Percentiles rank a stretch among this genome's conserved stretches.
These are phyloP conservation scores for Tulasnella sp. DNA, from an alignment of 768 basidiomycete genomes.

Conservation along the genomic window DNA sequence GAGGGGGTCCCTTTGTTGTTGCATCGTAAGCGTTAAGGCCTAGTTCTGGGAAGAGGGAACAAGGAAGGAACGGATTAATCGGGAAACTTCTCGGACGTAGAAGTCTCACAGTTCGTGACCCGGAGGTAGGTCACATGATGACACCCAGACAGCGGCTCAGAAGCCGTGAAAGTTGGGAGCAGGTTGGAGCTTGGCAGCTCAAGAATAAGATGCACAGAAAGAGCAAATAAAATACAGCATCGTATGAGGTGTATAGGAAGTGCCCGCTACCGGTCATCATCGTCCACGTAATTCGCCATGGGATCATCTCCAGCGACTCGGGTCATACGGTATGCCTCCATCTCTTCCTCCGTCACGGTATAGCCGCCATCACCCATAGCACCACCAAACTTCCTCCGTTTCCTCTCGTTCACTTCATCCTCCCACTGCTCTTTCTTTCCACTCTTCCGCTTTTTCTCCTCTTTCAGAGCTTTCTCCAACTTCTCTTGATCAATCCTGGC, in stretches of 20 bases:
- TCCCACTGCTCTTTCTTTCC: conserved; percentile 12
- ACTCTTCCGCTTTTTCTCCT: conserved; percentile 12
- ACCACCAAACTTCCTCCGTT: conserved; percentile 1
- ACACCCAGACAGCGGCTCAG: no score
- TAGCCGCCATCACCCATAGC: conserved; percentile 1
- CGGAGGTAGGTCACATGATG: no score
- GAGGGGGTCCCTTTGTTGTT: not conserved
- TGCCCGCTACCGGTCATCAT: not conserved
- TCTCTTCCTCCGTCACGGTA: conserved; percentile 10
- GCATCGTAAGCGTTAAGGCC: not conserved
- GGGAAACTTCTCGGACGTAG: not conserved
- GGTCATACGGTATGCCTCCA: conserved; percentile 12
- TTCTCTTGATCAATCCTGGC: conserved; percentile 13
- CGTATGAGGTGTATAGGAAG: not conserved
- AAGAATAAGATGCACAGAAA: not conserved
- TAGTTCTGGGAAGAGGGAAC: no score
- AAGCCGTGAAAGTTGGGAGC: no score
- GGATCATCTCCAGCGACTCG: conserved; percentile 10
- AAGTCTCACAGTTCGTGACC: not conserved
- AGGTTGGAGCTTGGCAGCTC: no score
- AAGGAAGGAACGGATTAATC: not conserved
- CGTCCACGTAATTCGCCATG: conserved; percentile 15
- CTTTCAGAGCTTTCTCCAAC: conserved; percentile 1
- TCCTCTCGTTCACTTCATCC: not conserved
- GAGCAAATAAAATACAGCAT: not conserved